Evolutionary conservation across 192 early-diverging fungal species (phyloP), one percentile per base, ranked within the genome.

Genomic region (Linnemannia hyalina): DNA sequence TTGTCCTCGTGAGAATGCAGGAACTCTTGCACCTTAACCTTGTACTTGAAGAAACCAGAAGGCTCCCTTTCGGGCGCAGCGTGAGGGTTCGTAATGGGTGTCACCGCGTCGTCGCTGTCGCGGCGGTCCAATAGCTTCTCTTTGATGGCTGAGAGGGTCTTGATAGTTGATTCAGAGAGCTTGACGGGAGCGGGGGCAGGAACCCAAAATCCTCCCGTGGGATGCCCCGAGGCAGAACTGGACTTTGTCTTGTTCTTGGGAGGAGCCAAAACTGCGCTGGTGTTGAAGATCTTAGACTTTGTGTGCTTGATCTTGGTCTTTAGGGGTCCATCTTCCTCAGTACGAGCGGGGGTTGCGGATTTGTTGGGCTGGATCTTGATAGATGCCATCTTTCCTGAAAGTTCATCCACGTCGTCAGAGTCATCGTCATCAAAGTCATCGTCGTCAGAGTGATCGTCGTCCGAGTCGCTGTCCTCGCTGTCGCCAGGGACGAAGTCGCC

Each of bases 201-300:
- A 7, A 86, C 38, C 84, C 84, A 86, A 72, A 86, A 81, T 69
- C 84, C 84, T 57, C 77, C 82, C 0, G 82, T 80, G 20, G 75
- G 47, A 1, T 60, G 75, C n/a, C 73, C 57, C 6, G 78, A 4
- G 4, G 52, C 72, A 29, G 78, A 54, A 23, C 41, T 74, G 0
- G 80, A 18, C 36, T 80, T 80, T 13, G 75, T 71, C n/a, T 86
- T 86, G 57, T 77, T 86, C 71, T 86, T 86, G 41, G 83, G 83
- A 18, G 83, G 83, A 46, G 83, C 69, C 16, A 86, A 63, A 26
- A 77, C 32, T 2, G 76, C 70, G 29, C 52, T 46, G 1, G 79
- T 78, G n/a, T 29, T 77, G 68, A 78, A 38, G n/a, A 86, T 75
- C 69, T 80, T 80, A 15, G 84, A 70, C 35, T 70, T 73, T 26